Percentiles rank a stretch among this genome's conserved stretches.
Evolutionary conservation across 2,329 filamentous ascomycete species (phyloP).

Genomic region (Aspergillus sp.): DNA sequence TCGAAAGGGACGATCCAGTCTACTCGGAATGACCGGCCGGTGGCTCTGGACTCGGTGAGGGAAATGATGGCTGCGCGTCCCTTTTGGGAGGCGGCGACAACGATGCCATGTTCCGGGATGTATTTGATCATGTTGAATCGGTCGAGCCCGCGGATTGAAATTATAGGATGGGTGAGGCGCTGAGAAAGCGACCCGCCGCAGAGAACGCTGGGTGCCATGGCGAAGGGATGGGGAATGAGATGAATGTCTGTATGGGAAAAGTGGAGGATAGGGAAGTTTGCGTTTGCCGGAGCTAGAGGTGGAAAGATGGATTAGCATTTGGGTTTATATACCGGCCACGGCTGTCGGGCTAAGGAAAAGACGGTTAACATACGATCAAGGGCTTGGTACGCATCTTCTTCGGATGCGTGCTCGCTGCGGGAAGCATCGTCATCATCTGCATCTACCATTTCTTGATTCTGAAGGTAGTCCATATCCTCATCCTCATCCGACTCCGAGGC

Average conservation of each 20-base stretch:
- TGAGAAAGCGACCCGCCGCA: conserved; percentile 31
- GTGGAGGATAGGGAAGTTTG: conserved; percentile 42
- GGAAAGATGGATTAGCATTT: conserved; percentile 9
- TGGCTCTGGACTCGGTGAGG: conserved; percentile 44
- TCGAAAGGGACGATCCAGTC: conserved; percentile 57
- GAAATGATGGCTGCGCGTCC: conserved; percentile 57
- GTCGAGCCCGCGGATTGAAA: conserved; percentile 36
- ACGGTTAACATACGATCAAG: conserved; percentile 20
- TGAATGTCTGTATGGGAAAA: conserved; percentile 43
- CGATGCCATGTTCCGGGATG: conserved; percentile 59
- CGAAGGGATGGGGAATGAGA: conserved; percentile 35
- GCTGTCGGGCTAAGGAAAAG: not conserved
- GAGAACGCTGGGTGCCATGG: conserved; percentile 30
- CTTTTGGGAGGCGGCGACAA: conserved; percentile 58
- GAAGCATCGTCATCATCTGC: conserved; percentile 14
- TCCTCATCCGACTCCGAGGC: conserved; percentile 16
- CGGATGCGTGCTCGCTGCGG: conserved; percentile 17
- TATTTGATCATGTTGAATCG: conserved; percentile 60
- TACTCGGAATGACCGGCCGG: conserved; percentile 51
- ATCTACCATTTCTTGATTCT: conserved; percentile 17
- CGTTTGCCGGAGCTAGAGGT: conserved; percentile 19
- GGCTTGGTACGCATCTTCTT: conserved; percentile 13
- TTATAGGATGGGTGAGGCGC: conserved; percentile 24
- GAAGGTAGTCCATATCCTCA: conserved; percentile 18
- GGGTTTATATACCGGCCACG: not conserved